These are phyloP conservation scores for Arxiozyma heterogenica DNA, from an alignment of 1,139 yeast genomes.

Conservation along the genomic window DNA sequence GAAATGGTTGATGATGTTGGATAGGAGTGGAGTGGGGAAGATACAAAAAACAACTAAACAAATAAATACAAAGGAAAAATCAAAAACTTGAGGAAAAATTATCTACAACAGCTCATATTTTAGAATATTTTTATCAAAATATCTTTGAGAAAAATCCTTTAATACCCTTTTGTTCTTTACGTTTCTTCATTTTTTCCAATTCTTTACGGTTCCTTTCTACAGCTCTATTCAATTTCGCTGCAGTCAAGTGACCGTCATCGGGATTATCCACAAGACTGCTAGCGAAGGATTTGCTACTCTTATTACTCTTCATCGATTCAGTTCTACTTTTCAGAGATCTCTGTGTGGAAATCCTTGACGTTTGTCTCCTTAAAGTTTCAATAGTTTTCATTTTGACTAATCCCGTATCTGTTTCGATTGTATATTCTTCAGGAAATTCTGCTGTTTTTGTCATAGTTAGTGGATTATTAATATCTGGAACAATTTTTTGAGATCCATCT, in stretches of 20 bases:
- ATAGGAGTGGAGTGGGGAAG: not conserved
- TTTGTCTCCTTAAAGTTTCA: slow-evolving; percentile 16
- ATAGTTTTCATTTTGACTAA: slow-evolving; percentile 38
- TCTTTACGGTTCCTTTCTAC: slow-evolving; percentile 28
- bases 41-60: too few species aligned
- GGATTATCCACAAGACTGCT: slow-evolving; percentile 1
- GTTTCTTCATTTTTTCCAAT: slow-evolving; percentile 22
- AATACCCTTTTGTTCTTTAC: slow-evolving; percentile 17
- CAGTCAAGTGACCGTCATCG: slow-evolving; percentile 6
- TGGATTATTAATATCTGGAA: slow-evolving; percentile 25
- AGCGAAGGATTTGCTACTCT: not conserved
- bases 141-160: slow-evolving; percentile 22
- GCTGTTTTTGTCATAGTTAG: slow-evolving; percentile 9
- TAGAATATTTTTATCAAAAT: slow-evolving; percentile 11
- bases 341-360: slow-evolving; percentile 10
- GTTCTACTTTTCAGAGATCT: slow-evolving; percentile 6
- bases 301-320: slow-evolving; percentile 1
- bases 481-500: slow-evolving; percentile 12
- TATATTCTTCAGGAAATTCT: slow-evolving; percentile 72
- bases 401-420: slow-evolving; percentile 69
- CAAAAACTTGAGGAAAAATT: not conserved
- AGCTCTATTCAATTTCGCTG: slow-evolving; percentile 22
- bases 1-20: not conserved
- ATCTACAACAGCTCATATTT: not conserved
- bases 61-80: too few species aligned